Conservation (phyloP, 164 flowering plant species). For the Liquidambar formosana region DNA sequence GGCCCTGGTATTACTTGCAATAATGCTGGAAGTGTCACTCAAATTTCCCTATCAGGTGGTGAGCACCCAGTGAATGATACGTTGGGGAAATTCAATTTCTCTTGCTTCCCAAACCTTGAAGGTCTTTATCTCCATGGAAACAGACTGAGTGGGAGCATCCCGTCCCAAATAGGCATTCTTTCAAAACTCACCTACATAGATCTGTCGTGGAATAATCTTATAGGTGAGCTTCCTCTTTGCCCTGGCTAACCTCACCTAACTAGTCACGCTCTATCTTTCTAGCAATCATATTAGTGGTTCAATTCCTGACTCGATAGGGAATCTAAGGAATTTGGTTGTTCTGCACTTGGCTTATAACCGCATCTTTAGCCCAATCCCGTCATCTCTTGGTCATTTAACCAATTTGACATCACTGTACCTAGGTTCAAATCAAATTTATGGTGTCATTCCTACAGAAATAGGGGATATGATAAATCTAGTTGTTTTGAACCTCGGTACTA, state of each 20-base stretch:
- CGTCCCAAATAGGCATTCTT: not conserved
- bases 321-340: not conserved
- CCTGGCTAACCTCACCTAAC: not conserved
- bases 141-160: not conserved
- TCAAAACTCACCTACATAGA: not conserved
- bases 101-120: not conserved
- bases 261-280: conserved; percentile 2
- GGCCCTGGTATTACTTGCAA: too few species aligned
- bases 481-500: too few species aligned
- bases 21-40: too few species aligned
- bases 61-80: not conserved
- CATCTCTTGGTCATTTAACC: too few species aligned
- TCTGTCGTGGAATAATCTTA: not conserved
- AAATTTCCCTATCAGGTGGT: not conserved
- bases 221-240: conserved; percentile 6
- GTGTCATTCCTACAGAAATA: too few species aligned
- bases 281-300: not conserved
- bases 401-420: too few species aligned
- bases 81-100: not conserved
- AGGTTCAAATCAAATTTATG: too few species aligned
- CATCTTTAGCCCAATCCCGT: too few species aligned
- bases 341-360: conserved; percentile 1
- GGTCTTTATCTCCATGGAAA: not conserved
- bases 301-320: conserved; percentile 3
- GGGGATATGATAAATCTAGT: too few species aligned